These are phyloP conservation scores for Lizonia empirigonia DNA, from an alignment of 2,329 filamentous ascomycete genomes.

Conservation along the genomic window DNA sequence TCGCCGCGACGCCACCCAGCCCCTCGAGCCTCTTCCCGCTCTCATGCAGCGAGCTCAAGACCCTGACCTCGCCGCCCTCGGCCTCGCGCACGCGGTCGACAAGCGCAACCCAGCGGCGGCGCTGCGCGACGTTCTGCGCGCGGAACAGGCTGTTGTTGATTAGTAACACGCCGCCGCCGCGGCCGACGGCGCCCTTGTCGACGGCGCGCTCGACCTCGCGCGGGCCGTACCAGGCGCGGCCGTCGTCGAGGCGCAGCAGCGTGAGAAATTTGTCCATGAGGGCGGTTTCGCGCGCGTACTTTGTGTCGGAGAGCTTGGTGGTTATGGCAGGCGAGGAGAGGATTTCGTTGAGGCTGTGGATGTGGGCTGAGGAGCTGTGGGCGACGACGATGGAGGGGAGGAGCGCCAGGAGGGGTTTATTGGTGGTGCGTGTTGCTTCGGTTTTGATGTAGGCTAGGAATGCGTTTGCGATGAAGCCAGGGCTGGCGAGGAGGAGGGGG, in stretches of 20 bases:
- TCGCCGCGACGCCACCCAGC: conserved; percentile 84
- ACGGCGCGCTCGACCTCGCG: conserved; percentile 82
- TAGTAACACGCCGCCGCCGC: conserved; percentile 81
- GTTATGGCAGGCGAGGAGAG: conserved; percentile 80
- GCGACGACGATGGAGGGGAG: conserved; percentile 72
- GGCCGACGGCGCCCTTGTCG: conserved; percentile 83
- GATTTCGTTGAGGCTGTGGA: conserved; percentile 87
- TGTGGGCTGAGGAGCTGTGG: conserved; percentile 82
- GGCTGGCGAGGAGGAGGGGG: conserved; percentile 83
- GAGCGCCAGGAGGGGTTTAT: conserved; percentile 71
- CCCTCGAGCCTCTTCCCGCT: conserved; percentile 85
- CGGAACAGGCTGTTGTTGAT: conserved; percentile 89
- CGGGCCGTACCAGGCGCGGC: conserved; percentile 87
- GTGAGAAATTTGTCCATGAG: conserved; percentile 85
- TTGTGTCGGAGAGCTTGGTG: conserved; percentile 79
- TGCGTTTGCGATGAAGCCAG: conserved; percentile 81
- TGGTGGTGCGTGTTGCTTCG: conserved; percentile 67
- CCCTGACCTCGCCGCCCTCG: conserved; percentile 82
- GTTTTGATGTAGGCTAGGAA: conserved; percentile 77
- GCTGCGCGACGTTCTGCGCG: conserved; percentile 74
- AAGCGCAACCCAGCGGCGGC: conserved; percentile 80
- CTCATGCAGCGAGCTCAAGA: conserved; percentile 94
- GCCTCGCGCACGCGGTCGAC: conserved; percentile 84
- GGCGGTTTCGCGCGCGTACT: conserved; percentile 81
- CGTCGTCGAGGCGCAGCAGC: conserved; percentile 80